phyloP scores from a whole-genome alignment of 805 yeast species.

The Lipomyces anomalus region DNA sequence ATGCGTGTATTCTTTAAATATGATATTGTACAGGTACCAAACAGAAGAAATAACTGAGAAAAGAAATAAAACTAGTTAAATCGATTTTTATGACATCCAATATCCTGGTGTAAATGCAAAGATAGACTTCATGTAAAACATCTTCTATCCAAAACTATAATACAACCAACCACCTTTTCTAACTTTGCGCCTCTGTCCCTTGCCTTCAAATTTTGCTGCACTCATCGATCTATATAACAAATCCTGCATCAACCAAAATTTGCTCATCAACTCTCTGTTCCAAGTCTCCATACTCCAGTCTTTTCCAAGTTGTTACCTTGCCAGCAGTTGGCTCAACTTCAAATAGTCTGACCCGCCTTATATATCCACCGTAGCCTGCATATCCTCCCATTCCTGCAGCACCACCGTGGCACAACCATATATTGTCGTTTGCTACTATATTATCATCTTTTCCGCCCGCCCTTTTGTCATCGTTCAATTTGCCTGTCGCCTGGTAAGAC shows the following conservation, averaged over 20 bases:
- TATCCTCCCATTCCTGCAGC: conserved; percentile 94
- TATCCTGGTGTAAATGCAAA: too few relatives aligned
- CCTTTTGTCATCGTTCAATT: neutral
- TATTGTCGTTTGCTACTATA: conserved; percentile 7
- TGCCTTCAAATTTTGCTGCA: too few relatives aligned
- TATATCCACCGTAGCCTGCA: conserved; percentile 83
- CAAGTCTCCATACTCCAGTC: conserved; percentile 53
- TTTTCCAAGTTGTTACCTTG: conserved; percentile 63
- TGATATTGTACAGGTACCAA: too few relatives aligned
- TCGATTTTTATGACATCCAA: too few relatives aligned
- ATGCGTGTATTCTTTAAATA: too few relatives aligned
- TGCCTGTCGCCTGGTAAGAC: conserved; percentile 14
- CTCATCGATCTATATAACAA: conserved; percentile 30
- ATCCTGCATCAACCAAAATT: conserved; percentile 44
- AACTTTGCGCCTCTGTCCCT: too few relatives aligned
- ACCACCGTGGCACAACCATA: conserved; percentile 94
- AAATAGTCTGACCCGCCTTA: conserved; percentile 71
- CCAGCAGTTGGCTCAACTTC: conserved; percentile 51
- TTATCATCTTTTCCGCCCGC: conserved; percentile 27
- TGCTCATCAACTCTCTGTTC: conserved; percentile 46
- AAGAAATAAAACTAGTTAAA: too few relatives aligned
- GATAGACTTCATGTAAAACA: too few relatives aligned
- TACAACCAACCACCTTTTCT: too few relatives aligned
- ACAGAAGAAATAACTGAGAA: too few relatives aligned
- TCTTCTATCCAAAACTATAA: too few relatives aligned